Conservation (phyloP, 2,329 filamentous ascomycete species). For the Botrytis deweyae region DNA sequence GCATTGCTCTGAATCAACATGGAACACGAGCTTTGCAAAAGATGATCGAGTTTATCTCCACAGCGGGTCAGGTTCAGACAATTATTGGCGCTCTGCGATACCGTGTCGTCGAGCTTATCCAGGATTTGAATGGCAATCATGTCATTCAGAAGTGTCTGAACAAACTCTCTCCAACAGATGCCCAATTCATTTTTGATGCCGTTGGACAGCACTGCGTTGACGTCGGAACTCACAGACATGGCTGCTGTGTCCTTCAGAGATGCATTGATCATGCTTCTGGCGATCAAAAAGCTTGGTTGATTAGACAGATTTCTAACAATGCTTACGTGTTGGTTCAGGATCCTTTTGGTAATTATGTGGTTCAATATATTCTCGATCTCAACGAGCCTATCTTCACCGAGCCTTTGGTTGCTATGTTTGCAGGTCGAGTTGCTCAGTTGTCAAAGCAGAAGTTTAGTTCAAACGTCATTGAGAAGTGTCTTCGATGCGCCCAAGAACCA, state of each 20-base stretch:
- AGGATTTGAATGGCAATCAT: constrained; percentile 97
- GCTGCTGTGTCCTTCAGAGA: constrained; percentile 95
- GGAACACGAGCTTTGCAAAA: constrained; percentile 95
- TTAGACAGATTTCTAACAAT: constrained; percentile 82
- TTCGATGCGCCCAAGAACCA: constrained; percentile 75
- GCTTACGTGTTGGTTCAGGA: constrained; percentile 91
- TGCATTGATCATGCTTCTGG: constrained; percentile 97
- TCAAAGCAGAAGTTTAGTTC: constrained; percentile 99
- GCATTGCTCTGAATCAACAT: constrained; percentile 94
- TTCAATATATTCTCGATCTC: constrained; percentile 97
- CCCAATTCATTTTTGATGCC: constrained; percentile 95
- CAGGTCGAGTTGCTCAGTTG: constrained; percentile 65
- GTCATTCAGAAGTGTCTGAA: constrained; percentile 99
- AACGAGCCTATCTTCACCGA: constrained; percentile 86
- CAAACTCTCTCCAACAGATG: constrained; percentile 79
- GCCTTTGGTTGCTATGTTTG: constrained; percentile 80
- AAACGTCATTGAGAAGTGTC: constrained; percentile 95
- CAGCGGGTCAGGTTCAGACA: constrained; percentile 77
- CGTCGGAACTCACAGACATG: constrained; percentile 95
- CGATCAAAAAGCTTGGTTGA: constrained; percentile 82
- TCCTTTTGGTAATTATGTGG: constrained; percentile 97
- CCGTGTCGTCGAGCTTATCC: constrained; percentile 89
- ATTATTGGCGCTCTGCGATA: constrained; percentile 82
- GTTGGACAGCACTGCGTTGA: constrained; percentile 83
- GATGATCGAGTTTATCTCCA: constrained; percentile 98